Conservation (phyloP, 768 basidiomycete species). For the Tricholoma furcatifolium region DNA sequence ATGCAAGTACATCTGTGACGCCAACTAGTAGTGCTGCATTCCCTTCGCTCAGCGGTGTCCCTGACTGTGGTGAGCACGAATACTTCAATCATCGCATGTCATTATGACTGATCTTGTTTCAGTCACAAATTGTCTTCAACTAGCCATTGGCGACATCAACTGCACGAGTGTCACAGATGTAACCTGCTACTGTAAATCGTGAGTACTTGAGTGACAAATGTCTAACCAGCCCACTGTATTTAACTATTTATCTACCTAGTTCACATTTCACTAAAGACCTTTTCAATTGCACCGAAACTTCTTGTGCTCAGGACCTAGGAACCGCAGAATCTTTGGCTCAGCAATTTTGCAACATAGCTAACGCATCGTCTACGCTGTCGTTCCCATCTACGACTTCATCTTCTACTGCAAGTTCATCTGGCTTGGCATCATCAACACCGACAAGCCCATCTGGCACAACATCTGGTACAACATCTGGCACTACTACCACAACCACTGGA, state of each 20-base stretch:
- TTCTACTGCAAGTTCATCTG: slow-evolving; percentile 5
- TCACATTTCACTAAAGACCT: slow-evolving; percentile 33
- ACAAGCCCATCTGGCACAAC: slow-evolving; percentile 10
- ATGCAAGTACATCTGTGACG: slow-evolving; percentile 19
- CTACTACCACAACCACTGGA: slow-evolving; percentile 6
- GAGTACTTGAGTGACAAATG: slow-evolving; percentile 7
- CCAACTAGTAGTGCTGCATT: slow-evolving; percentile 33
- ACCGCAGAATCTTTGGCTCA: slow-evolving; percentile 44
- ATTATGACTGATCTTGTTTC: background rate
- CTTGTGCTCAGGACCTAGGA: slow-evolving; percentile 36
- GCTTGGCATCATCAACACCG: slow-evolving; percentile 5
- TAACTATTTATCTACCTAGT: slow-evolving; percentile 18
- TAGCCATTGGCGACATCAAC: slow-evolving; percentile 31
- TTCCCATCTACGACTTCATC: slow-evolving; percentile 17
- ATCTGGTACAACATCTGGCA: slow-evolving; percentile 1
- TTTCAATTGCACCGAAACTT: slow-evolving; percentile 33
- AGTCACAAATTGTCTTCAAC: slow-evolving; percentile 45
- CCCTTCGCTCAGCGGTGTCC: slow-evolving; percentile 36
- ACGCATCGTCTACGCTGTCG: slow-evolving; percentile 18
- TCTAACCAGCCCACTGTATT: too few relatives aligned
- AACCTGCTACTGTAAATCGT: slow-evolving; percentile 48
- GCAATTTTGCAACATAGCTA: slow-evolving; percentile 40
- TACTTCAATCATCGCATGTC: background rate
- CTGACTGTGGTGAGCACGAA: slow-evolving; percentile 35
- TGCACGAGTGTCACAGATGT: slow-evolving; percentile 47